These are phyloP conservation scores for Protomyces pachydermus DNA, from an alignment of 1,139 yeast species.

Conservation along the genomic window DNA sequence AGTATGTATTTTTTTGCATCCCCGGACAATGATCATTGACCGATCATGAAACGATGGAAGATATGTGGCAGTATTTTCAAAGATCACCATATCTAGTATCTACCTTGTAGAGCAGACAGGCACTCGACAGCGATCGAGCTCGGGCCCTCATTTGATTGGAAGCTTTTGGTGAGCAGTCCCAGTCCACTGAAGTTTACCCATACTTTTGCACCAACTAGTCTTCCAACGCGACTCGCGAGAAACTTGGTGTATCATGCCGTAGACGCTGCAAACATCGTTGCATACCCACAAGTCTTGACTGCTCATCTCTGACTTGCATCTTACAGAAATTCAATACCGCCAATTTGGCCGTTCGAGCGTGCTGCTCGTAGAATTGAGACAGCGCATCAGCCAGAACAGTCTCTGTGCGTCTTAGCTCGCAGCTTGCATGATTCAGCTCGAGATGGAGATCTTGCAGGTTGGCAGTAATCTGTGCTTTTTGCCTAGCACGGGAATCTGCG, in stretches of 20 bases:
- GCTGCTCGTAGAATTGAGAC: conserved; percentile 11
- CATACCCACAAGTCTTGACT: conserved; percentile 12
- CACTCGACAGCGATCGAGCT: no score
- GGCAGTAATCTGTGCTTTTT: conserved; percentile 7
- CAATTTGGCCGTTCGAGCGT: conserved; percentile 2
- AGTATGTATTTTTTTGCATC: no score
- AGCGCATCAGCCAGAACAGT: conserved; percentile 7
- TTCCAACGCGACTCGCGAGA: neutral
- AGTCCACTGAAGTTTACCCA: no score
- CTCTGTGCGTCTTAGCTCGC: conserved; percentile 14
- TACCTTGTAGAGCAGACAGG: no score
- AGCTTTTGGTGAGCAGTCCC: no score
- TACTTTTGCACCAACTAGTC: no score
- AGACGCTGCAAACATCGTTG: neutral
- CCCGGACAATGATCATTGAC: no score
- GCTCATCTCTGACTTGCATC: conserved; percentile 12
- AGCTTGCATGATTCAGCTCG: conserved; percentile 19
- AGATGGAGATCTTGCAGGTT: conserved; percentile 6
- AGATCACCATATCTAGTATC: no score
- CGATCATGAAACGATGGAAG: no score
- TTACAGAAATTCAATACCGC: neutral
- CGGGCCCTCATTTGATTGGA: no score
- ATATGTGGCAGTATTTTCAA: no score
- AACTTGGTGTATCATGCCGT: neutral
- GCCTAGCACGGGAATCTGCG: conserved; percentile 11